A percentile compares a stretch with the other conserved stretches of the same genome.
These are phyloP conservation scores for Podaxis sp. DNA, from an alignment of 768 basidiomycete genomes.

Conservation along the genomic window DNA sequence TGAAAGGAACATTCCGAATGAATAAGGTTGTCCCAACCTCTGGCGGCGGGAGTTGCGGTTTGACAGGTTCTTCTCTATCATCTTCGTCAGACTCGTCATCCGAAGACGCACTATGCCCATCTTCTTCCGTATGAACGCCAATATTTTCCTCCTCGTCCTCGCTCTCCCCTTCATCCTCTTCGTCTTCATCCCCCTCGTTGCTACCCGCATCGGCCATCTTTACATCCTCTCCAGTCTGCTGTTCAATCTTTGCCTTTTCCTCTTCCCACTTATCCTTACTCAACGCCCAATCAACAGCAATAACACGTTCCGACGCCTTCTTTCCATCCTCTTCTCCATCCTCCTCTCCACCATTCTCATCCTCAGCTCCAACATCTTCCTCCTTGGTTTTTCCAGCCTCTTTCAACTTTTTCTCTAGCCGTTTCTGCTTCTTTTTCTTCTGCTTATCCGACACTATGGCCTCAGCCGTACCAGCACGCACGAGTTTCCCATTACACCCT, in stretches of 20 bases:
- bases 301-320: slow-evolving; percentile 54
- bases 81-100: slow-evolving; percentile 38
- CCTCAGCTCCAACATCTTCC: slow-evolving; percentile 27
- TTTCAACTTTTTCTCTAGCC: slow-evolving; percentile 52
- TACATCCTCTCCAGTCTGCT: slow-evolving; percentile 36
- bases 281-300: slow-evolving; percentile 96
- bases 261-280: slow-evolving; percentile 93
- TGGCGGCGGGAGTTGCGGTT: slow-evolving; percentile 76
- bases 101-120: slow-evolving; percentile 38
- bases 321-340: slow-evolving; percentile 32
- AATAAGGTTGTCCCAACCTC: slow-evolving; percentile 92
- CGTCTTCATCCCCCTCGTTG: slow-evolving; percentile 23
- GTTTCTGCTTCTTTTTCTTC: slow-evolving; percentile 61
- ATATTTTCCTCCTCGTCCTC: slow-evolving; percentile 38
- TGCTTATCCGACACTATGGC: slow-evolving; percentile 60
- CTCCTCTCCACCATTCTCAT: slow-evolving; percentile 22
- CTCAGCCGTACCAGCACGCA: slow-evolving; percentile 64
- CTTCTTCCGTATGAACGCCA: slow-evolving; percentile 44
- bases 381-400: slow-evolving; percentile 36
- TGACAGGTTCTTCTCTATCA: slow-evolving; percentile 45
- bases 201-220: slow-evolving; percentile 36
- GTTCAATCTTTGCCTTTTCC: slow-evolving; percentile 59
- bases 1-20: slow-evolving; percentile 90
- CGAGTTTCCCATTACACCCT: slow-evolving; percentile 72
- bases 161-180: slow-evolving; percentile 23